Conservation (phyloP, 2,329 filamentous ascomycete genomes). For the Colletotrichum sp. region DNA sequence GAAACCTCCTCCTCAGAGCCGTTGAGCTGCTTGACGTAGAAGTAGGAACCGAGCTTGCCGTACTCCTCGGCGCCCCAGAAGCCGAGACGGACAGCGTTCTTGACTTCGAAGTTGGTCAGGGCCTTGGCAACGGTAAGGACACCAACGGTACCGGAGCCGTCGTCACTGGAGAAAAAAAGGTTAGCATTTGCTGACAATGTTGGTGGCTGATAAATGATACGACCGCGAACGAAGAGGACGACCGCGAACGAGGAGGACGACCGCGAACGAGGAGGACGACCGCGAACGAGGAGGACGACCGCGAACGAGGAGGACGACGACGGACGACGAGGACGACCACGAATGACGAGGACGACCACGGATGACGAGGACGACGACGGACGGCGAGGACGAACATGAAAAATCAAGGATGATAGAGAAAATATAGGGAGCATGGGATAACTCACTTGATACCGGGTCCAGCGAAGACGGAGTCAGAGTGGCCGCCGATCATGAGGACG, state of each 20-base stretch:
- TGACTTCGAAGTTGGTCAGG: conserved; percentile 46
- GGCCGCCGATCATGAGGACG: conserved; percentile 52
- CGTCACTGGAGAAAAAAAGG: conserved; percentile 44
- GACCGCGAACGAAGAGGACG: too few species aligned
- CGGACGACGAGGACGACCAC: too few species aligned
- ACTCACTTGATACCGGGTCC: conserved; percentile 62
- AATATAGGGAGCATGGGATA: background rate
- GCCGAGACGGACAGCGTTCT: conserved; percentile 54
- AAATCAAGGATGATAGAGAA: too few species aligned
- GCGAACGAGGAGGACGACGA: too few species aligned
- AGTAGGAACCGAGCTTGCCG: conserved; percentile 53
- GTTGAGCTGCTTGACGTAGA: conserved; percentile 50
- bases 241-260: too few species aligned
- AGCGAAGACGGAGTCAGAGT: conserved; percentile 52
- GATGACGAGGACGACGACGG: too few species aligned
- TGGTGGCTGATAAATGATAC: too few species aligned
- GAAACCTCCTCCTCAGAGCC: conserved; percentile 46
- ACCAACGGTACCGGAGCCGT: conserved; percentile 60
- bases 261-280: too few species aligned
- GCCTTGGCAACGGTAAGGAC: conserved; percentile 51
- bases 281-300: too few species aligned
- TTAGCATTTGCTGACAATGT: too few species aligned
- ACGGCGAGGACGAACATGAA: too few species aligned
- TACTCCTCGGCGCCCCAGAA: conserved; percentile 61
- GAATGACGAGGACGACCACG: too few species aligned